Evolutionary conservation across 2,329 filamentous ascomycete species (phyloP).

Genomic region (Didymella arachidicola): DNA sequence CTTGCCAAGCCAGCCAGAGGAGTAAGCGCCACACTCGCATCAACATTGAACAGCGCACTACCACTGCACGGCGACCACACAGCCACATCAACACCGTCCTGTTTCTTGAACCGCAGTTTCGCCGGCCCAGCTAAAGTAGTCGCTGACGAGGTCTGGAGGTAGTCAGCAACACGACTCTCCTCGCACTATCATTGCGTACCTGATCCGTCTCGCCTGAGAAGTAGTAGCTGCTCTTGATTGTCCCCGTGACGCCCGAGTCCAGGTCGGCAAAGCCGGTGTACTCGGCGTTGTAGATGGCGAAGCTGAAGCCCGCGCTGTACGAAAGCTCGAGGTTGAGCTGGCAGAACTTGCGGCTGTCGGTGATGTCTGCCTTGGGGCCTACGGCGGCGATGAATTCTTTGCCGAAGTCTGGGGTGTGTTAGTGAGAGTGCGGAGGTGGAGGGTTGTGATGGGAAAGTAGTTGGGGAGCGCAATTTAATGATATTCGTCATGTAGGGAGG

Average conservation of each 20-base stretch:
- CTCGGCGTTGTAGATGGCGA: conserved; percentile 46
- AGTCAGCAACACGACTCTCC: not conserved
- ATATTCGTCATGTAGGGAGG: not conserved
- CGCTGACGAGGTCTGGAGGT: conserved; percentile 21
- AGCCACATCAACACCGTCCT: conserved; percentile 47
- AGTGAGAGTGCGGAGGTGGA: not conserved
- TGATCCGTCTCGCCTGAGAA: conserved; percentile 46
- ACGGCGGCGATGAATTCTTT: conserved; percentile 45
- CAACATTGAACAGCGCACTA: conserved; percentile 42
- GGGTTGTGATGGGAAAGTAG: too few species aligned
- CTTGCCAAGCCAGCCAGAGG: conserved; percentile 29
- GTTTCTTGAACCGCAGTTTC: conserved; percentile 55
- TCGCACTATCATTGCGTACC: conserved; percentile 9
- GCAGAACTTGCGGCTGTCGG: conserved; percentile 50
- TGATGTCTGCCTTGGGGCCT: conserved; percentile 31
- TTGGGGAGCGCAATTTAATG: too few species aligned
- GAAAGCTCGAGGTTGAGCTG: conserved; percentile 48
- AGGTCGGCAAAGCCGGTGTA: conserved; percentile 48
- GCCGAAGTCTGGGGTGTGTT: conserved; percentile 33
- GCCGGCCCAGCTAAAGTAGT: conserved; percentile 48
- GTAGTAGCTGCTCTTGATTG: conserved; percentile 48
- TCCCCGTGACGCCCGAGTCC: conserved; percentile 47
- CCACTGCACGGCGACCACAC: conserved; percentile 45
- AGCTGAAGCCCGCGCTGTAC: conserved; percentile 49
- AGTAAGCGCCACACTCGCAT: conserved; percentile 41